Evolutionary conservation across 805 yeast species (phyloP), one percentile per base, ranked within the genome.

Genomic region (Blastobotrys muscicola): DNA sequence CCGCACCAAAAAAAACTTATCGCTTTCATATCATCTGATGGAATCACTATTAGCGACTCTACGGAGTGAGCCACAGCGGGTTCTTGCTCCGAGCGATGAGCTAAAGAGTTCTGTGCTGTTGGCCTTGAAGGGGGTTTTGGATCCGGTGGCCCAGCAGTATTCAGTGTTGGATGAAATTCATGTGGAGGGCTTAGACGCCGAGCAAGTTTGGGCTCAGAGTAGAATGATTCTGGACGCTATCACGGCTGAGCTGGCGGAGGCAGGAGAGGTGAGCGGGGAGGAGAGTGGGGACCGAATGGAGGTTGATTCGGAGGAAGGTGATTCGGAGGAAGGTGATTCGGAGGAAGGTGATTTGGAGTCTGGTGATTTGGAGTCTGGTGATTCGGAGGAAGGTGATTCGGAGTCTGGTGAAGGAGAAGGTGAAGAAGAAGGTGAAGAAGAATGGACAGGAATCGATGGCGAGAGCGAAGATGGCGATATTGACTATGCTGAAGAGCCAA

Each of bases 191-290:
- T 68, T 90, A 43, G 95, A 85, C 60, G 80, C 95, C 16, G 74
- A 82, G 33, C 97, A 90, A 59, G 87, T 92, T 0, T 90, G 90
- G 86, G 94, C 90, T 44, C 97, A 90, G 63, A 80, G 85, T 2
- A 85, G 84, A 61, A 73, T 90, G 66, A 80, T 90, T 13, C 67
- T 86, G 33, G 96, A 87, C 46, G 82, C 81, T 6, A 82, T 82
- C 9, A 78, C 81, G 23, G 86, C 81, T 39, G 69, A 71, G 36
- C 62, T 86, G 31, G 58, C 84, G 57, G 71, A 20, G 26, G 26
- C 26, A 6, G 26, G 6, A 6, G 26, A 4, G 6, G 26, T 4
- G 26, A 4, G 6, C 6, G 26, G 6, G 26, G 26, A 20, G 26
- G 26, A 20, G 26, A 20, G 26, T 20, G 26, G 6, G 26, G 26